Conservation (phyloP, 805 yeast genomes). For the Monosporozyma aerobia region DNA sequence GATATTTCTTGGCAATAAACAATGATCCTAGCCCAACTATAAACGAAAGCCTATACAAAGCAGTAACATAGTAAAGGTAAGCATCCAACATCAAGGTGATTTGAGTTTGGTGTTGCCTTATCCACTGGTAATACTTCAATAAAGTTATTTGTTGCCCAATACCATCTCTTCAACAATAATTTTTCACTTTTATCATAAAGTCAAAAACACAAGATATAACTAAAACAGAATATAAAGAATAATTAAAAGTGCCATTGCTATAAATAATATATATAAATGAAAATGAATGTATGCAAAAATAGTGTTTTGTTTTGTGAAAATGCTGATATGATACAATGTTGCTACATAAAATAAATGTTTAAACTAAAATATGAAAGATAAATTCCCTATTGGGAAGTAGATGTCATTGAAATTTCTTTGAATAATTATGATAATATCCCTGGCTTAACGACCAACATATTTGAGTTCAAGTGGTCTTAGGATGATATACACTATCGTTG, state of each 20-base stretch:
- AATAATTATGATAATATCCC: constrained; percentile 33
- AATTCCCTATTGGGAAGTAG: neutral
- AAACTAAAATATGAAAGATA: neutral
- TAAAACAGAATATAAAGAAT: constrained; percentile 40
- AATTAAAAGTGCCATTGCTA: constrained; percentile 30
- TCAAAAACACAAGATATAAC: constrained; percentile 42
- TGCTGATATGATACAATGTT: neutral
- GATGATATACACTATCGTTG: constrained; percentile 51
- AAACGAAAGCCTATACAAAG: constrained; percentile 8
- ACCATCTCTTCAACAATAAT: constrained; percentile 8
- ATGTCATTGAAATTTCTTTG: neutral
- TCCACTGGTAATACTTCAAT: neutral
- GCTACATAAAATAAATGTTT: neutral
- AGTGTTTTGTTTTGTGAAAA: neutral
- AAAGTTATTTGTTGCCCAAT: no score
- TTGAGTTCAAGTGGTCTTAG: constrained; percentile 60
- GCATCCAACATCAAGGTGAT: neutral
- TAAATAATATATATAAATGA: constrained; percentile 28
- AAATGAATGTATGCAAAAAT: neutral
- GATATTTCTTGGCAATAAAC: constrained; percentile 26
- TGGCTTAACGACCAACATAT: constrained; percentile 37
- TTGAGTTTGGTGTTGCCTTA: neutral
- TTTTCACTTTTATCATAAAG: constrained; percentile 35
- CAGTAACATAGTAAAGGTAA: constrained; percentile 10
- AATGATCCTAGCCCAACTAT: constrained; percentile 21